Conservation (phyloP, 2,329 filamentous ascomycete genomes). For the Penicillium fuscoglaucum region DNA sequence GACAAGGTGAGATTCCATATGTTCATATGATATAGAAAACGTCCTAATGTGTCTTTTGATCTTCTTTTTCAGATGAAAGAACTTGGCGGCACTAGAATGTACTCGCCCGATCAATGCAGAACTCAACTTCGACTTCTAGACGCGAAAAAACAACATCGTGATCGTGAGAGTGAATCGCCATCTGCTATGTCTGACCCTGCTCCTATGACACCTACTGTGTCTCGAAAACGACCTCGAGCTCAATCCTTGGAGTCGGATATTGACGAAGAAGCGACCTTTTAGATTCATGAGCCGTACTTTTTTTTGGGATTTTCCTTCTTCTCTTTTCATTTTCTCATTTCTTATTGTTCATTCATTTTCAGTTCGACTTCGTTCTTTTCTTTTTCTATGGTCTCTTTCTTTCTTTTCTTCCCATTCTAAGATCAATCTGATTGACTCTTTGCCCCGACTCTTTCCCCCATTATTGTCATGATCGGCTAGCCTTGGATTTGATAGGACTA, state of each 20-base stretch:
- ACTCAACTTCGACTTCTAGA: slow-evolving; percentile 34
- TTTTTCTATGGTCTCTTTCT: not conserved
- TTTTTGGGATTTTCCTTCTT: not conserved
- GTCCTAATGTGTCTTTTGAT: slow-evolving; percentile 1
- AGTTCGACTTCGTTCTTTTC: not conserved
- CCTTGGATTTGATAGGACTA: not conserved
- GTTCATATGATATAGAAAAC: not conserved
- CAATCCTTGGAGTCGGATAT: not conserved
- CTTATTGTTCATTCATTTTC: not conserved
- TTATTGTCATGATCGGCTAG: not conserved
- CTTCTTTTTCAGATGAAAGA: slow-evolving; percentile 32
- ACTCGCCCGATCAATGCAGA: slow-evolving; percentile 40
- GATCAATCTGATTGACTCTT: not conserved
- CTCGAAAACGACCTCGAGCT: slow-evolving; percentile 6
- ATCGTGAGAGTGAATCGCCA: slow-evolving; percentile 18
- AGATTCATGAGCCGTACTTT: not conserved
- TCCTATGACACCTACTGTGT: slow-evolving; percentile 1
- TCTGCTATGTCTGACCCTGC: slow-evolving; percentile 26
- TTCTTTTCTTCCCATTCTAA: not conserved
- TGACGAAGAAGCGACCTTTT: not conserved
- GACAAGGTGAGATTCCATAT: slow-evolving; percentile 35
- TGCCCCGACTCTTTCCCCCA: not conserved
- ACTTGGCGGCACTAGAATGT: slow-evolving; percentile 35
- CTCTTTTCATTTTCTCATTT: not conserved
- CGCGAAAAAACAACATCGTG: slow-evolving; percentile 17